These are phyloP conservation scores for Boletus vinaceobasis DNA, from an alignment of 768 basidiomycete genomes.

Conservation along the genomic window DNA sequence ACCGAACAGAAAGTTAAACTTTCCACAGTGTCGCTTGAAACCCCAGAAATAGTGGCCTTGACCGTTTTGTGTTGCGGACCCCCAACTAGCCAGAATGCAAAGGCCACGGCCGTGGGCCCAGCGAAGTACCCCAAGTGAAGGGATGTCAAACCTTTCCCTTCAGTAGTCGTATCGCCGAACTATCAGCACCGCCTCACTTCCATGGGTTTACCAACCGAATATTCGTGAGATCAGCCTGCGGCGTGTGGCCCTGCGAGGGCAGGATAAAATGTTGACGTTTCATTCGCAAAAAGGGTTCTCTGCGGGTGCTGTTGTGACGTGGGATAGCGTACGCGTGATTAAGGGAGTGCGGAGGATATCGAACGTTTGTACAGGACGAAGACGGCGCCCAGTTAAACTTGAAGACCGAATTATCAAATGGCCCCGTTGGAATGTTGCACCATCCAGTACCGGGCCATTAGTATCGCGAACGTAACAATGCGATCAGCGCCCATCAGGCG, in stretches of 20 bases:
- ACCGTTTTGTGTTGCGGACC: not conserved
- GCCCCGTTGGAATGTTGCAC: not conserved
- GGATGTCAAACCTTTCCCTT: constrained; percentile 1
- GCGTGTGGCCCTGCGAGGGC: not conserved
- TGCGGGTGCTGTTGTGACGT: not conserved
- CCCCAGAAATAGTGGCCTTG: not conserved
- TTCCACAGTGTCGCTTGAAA: constrained; percentile 8
- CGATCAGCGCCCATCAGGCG: constrained; percentile 11
- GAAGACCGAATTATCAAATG: not conserved
- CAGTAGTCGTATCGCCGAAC: constrained; percentile 18
- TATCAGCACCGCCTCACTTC: constrained; percentile 13
- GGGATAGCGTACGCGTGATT: not conserved
- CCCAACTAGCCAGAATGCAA: not conserved
- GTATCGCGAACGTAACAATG: constrained; percentile 6
- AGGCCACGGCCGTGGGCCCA: constrained; percentile 6
- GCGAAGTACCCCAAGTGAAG: not conserved
- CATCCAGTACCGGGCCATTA: constrained; percentile 6
- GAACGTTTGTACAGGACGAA: not conserved
- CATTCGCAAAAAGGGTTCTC: not conserved
- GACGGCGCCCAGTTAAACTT: not conserved
- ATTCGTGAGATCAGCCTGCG: constrained; percentile 18
- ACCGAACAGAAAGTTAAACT: constrained; percentile 7
- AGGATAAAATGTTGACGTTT: not conserved
- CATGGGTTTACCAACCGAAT: constrained; percentile 18
- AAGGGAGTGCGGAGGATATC: not conserved